Conservation (phyloP, 371 early-diverging fungal genomes). For the Lichtheimia hyalospora region DNA sequence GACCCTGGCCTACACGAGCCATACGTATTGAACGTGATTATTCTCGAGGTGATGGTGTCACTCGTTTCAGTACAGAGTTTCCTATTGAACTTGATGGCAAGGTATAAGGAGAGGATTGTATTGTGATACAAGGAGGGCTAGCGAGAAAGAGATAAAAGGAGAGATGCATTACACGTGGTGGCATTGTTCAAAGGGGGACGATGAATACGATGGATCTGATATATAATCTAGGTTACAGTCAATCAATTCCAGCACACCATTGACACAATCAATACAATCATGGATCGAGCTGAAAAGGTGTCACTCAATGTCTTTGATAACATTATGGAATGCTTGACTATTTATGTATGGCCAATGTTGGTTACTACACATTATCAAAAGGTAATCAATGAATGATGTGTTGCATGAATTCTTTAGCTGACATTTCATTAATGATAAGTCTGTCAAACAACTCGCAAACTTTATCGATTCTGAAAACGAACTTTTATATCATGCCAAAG, state of each 20-base stretch:
- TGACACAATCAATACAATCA: slow-evolving; percentile 35
- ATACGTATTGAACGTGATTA: slow-evolving; percentile 50
- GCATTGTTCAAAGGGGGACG: no score
- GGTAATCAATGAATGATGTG: slow-evolving; percentile 46
- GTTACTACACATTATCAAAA: slow-evolving; percentile 48
- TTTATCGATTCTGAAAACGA: slow-evolving; percentile 47
- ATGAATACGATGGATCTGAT: no score
- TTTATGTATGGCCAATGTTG: slow-evolving; percentile 49
- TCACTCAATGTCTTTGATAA: slow-evolving; percentile 44
- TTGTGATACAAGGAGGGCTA: not conserved
- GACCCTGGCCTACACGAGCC: not conserved
- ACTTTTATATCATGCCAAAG: slow-evolving; percentile 31
- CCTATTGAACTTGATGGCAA: slow-evolving; percentile 37
- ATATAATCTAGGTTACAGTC: not conserved
- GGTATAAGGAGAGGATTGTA: slow-evolving; percentile 20
- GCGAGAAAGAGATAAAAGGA: not conserved
- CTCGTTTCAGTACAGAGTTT: slow-evolving; percentile 40
- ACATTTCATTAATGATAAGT: slow-evolving; percentile 11
- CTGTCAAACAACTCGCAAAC: slow-evolving; percentile 27
- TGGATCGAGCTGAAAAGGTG: slow-evolving; percentile 47
- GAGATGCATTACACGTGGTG: no score
- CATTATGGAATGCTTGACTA: slow-evolving; percentile 46
- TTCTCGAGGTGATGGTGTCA: slow-evolving; percentile 48
- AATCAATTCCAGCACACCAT: slow-evolving; percentile 34
- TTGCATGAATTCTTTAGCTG: not conserved